Base-by-base conservation (phyloP, 257 asterid species). In the Jacaranda mimosifolia region DNA sequence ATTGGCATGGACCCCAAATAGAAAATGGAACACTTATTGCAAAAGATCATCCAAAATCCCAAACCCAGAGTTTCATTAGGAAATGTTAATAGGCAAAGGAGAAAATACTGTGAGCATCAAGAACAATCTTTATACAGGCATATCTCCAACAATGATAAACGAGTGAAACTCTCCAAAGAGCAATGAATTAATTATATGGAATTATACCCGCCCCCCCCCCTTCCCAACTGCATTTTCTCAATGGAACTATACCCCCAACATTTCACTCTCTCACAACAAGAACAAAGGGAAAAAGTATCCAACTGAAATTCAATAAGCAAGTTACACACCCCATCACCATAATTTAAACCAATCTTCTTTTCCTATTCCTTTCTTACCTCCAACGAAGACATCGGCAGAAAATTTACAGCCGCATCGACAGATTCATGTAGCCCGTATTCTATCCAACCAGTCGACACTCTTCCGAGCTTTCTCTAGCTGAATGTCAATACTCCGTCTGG, bases 371-470 rank as follows among this genome's bases (percentile, higher is more conserved):
- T 76, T 72, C 73, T 71, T 49, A 43, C 79, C 81, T 62, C 26
- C 74, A 68, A 49, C 38, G 1, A 42, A 79, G 14, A 57, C n/a
- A 59, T 57, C 43, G n/a, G 48, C 70, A 74, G 76, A 43, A 83
- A 71, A 60, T 77, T 77, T 72, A 83, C 78, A 79, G 35, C 9
- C 63, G 21, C 60, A 3, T 70, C 8, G 49, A 69, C 7, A 15
- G 21, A 68, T 49, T 85, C 86, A 87, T 12, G 80, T 65, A 19
- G 89, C 70, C 8, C 89, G 84, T 62, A 87, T 56, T 76, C 85
- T 78, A 52, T 87, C 91, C 57, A 87, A 68, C 84, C 87, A 82
- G 58, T 87, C 91, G 40, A 87, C 86, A 21, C 91, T 87, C 85
- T 85, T 85, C 73, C 89, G 74, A 2, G 56, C 80, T 76, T 83